Evolutionary conservation across 495 filamentous ascomycete species (phyloP), one percentile per base, ranked within the genome.

Genomic region (Penicillium nucicola): DNA sequence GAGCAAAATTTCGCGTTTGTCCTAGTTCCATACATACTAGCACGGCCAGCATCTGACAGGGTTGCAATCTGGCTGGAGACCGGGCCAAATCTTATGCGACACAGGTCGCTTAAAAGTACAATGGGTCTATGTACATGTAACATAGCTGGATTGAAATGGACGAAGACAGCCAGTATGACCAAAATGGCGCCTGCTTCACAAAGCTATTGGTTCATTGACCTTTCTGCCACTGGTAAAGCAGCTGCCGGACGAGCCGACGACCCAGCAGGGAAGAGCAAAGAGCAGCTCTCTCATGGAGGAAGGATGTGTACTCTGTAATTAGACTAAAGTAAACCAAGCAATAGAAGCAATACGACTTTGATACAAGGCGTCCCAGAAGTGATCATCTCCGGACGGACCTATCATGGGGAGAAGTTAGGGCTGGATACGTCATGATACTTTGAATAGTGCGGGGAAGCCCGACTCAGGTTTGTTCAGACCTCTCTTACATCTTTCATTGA

Each of bases 401-500:
- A 58, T 50, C 46, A 51, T 33, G 40, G 11, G 35, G 6, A 13
- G 18, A 17, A 22, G n/a, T n/a, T 6, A 18, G 11, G 7, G 23
- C 45, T 20, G 22, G 42, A 50, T 50, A 50, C 55, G 50, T 58
- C 55, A 58, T 28, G 1, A 28, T 28, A 28, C 25, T 28, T 23
- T 28, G 25, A 9, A 28, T 28, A 28, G 25, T 28, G 25, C 25
- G 25, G 25, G 25, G 25, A 28, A 28, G 10, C 10, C 10, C 25
- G 25, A 28, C 25, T 28, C 25, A 8, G 25, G 7, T 28, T 7
- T 28, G 3, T 28, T 5, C 23, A 28, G 5, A 28, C 25, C 7
- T 28, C 7, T 28, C 25, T 8, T 28, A 9, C 2, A 28, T 9
- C 7, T 8, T 28, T 28, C 7, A 2, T 8, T 28, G 25, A 28